Evolutionary conservation across 305 asterid genomes (phyloP), one percentile per base, ranked within the genome.

Genomic region (Lippia alba): DNA sequence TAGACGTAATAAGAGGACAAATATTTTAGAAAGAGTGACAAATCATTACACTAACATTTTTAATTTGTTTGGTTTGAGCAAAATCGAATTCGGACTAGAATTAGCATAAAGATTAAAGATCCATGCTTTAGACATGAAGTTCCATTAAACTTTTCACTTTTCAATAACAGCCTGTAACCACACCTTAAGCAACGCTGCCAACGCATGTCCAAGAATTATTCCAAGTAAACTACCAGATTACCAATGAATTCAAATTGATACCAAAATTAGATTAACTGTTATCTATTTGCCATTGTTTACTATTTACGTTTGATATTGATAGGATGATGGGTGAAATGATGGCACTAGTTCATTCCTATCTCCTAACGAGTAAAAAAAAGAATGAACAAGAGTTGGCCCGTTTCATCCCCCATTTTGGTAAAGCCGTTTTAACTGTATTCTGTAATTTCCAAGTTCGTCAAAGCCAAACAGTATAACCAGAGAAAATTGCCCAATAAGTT

Each of bases 331-430:
- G 41, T 36, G 9, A 36, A 0, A 36, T 24, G 30, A 24, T 24
- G 30, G 2, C 3, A 24, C 30, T 24, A 24, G 3, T 36, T 36
- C 41, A 36, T 36, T 7, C 41, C 9, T 2, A 36, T 36, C 41
- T 36, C 41, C 41, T 3, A 36, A 36, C 2, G 30, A 24, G 41
- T 36, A 36, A 4, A 5, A 36, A 36, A 5, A 2, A 36, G 61
- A 36, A 46, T 20, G 61, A 58, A 55, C 57, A 66, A 10, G 44
- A 67, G 61, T 41, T 24, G n/a, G 24, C 20, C 61, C 65, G 68
- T 40, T 59, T 66, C 74, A 60, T 66, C 68, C 61, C 56, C 45
- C 55, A 36, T 33, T 45, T 62, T 18, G 16, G 61, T 16, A 9
- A 32, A 32, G 4, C 9, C 50, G 19, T 30, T 54, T 74, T 33